Base-by-base conservation (phyloP, 192 early-diverging fungal species). In the Linnemannia elongata region DNA sequence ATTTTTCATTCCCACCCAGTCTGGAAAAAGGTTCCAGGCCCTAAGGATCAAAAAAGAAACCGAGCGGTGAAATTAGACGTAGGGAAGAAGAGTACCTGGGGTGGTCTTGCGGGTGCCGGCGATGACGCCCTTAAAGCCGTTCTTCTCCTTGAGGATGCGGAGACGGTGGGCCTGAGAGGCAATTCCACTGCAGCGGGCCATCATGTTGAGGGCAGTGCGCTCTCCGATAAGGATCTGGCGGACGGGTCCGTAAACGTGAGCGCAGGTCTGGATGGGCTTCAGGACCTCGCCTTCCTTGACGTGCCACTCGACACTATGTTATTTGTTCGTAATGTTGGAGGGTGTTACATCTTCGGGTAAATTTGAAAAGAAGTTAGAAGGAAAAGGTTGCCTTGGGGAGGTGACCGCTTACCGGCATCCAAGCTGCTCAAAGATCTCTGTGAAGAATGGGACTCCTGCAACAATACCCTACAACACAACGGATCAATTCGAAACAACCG, bases 21-120 rank as follows among this genome's bases (percentile, higher is more conserved):
- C 44, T 18, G 6, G 54, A 74, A 76, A 54, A 47, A 71, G 33
- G 35, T 72, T 72, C 38, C 38, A 72, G 35, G 39, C 38, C 39
- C 69, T n/a, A 69, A 10, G 69, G 38, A 71, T 5, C 39, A 36
- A 41, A 42, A 41, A 24, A 3, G 13, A 9, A 20, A 20, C 36
- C n/a, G n/a, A n/a, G n/a, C n/a, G n/a, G n/a, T 18, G 6, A n/a
- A 71, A 13, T n/a, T 12, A 42, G 4, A 8, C 0, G 5, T 1
- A 39, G 15, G n/a, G 30, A 66, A 12, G 60, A 66, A 13, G 30
- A 13, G 38, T 92, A 94, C 94, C 95, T 39, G 98, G 98, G 3
- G 98, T 99, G 24, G 97, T 99, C 89, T 99, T 99, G 85, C 98
- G 94, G 8, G 98, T 99, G 3, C 96, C 98, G 13, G 98, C 97